Conservation (phyloP, 495 filamentous ascomycete species). For the Tuber microsphaerosporum region DNA sequence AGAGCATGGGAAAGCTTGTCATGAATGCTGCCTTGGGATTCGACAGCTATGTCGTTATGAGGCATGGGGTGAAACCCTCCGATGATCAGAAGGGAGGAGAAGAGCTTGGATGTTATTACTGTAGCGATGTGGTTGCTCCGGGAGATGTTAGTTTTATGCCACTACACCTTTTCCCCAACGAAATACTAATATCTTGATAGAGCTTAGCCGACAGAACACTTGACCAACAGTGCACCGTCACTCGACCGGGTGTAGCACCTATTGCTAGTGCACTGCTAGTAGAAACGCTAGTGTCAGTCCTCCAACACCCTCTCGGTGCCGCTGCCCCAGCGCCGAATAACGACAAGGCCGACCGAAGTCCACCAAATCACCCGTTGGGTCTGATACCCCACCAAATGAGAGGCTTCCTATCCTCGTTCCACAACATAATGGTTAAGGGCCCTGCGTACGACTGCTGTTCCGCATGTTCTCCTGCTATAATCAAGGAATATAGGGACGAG, state of each 20-base stretch:
- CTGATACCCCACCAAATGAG: constrained; percentile 87
- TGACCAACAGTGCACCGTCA: constrained; percentile 97
- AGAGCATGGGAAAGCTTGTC: constrained; percentile 83
- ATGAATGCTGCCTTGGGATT: constrained; percentile 95
- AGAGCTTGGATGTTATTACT: constrained; percentile 92
- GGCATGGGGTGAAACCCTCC: constrained; percentile 62
- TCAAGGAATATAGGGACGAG: constrained; percentile 61
- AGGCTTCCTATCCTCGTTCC: constrained; percentile 79
- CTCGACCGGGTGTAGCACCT: constrained; percentile 81
- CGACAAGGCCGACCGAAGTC: constrained; percentile 50
- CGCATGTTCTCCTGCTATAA: constrained; percentile 73
- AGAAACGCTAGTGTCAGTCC: constrained; percentile 75
- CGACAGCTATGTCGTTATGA: constrained; percentile 94
- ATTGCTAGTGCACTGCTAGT: constrained; percentile 90
- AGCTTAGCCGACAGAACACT: constrained; percentile 88
- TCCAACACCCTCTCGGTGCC: constrained; percentile 65
- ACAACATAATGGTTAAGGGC: constrained; percentile 74
- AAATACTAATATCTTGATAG: constrained; percentile 52
- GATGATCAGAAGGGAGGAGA: constrained; percentile 44
- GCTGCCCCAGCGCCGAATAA: constrained; percentile 41
- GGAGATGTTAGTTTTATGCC: constrained; percentile 65
- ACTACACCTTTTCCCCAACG: constrained; percentile 5
- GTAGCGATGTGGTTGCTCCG: constrained; percentile 93
- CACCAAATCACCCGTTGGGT: constrained; percentile 66
- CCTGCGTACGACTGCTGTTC: constrained; percentile 83